Conservation (phyloP, 2,329 filamentous ascomycete species). For the Sclerotinia trifoliorum region DNA sequence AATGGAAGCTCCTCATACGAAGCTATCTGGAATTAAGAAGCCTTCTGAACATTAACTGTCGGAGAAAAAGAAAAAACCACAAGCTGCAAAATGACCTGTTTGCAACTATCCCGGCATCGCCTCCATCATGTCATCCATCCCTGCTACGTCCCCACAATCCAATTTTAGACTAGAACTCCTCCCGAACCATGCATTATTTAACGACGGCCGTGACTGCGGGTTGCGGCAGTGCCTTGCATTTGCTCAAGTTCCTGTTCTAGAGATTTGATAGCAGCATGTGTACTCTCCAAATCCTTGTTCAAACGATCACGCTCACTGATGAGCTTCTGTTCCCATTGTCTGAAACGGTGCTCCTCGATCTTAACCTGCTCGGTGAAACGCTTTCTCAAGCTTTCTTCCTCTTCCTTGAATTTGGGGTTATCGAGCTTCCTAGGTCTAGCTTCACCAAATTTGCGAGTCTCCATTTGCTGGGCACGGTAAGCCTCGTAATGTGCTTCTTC, state of each 20-base stretch:
- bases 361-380: conserved; percentile 99
- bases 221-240: conserved; percentile 79
- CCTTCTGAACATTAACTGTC: conserved; percentile 25
- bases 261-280: conserved; percentile 89
- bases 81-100: conserved; percentile 30
- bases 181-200: conserved; percentile 47
- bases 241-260: conserved; percentile 89
- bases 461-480: conserved; percentile 99
- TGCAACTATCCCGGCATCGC: conserved; percentile 36
- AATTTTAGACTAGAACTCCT: conserved; percentile 19
- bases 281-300: conserved; percentile 99
- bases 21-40: conserved; percentile 27
- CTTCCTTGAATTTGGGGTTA: conserved; percentile 99
- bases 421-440: conserved; percentile 95
- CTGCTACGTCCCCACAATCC: conserved; percentile 22
- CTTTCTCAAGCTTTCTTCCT: conserved; percentile 97
- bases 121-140: conserved; percentile 26
- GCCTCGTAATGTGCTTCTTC: conserved; percentile 99
- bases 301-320: conserved; percentile 97
- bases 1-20: conserved; percentile 31
- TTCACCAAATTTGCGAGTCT: conserved; percentile 99
- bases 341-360: conserved; percentile 98
- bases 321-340: conserved; percentile 99
- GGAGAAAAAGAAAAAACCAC: conserved; percentile 30
- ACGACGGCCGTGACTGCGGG: conserved; percentile 89